Base-by-base conservation (phyloP, 2,329 filamentous ascomycete species). In the Nannizziopsis barbatae region DNA sequence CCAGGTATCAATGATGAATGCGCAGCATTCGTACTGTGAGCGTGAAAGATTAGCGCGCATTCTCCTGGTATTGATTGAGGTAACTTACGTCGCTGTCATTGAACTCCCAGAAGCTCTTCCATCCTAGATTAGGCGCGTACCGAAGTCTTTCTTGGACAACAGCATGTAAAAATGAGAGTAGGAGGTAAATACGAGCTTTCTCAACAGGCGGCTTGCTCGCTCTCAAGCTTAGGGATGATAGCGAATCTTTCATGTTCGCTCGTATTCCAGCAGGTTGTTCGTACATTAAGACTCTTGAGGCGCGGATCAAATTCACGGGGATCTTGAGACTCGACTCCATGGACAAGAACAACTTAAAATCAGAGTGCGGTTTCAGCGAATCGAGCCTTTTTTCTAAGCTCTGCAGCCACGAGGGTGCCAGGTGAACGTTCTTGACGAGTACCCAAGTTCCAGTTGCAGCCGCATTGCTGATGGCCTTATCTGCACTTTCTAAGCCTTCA, bases 51-150 rank as follows among this genome's bases (percentile, higher is more conserved):
- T 12, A 36, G 43, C n/a, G 30, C 12, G 15, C 17, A 12, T 32
- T 15, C 35, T 11, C 15, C 12, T 2, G 45, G 9, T 52, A 12
- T 30, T 17, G 40, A 17, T 42, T n/a, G 10, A 52, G 3, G 2
- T 40, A n/a, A 81, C 86, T 84, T 79, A 93, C 86, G 69, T 98
- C 92, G 58, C 89, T 94, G 67, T 98, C 93, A 64, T 98, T 98
- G 68, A 98, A 98, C 68, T 98, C 93, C 92, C 93, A 98, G 75
- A 95, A 95, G 47, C 88, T 87, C 72, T 94, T 95, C 92, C 92
- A 98, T 52, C 92, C 92, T 48, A 98, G 73, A 50, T 77, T 90
- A 0, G 92, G 93, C 18, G 90, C 89, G 65, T 98, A 98, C 53
- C 92, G 84, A 53, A 98, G 73, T 58, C 93, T 77, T 67, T 98